phyloP scores from a whole-genome alignment of 2,329 filamentous ascomycete species.

The Aspergillus quadricinctus region DNA sequence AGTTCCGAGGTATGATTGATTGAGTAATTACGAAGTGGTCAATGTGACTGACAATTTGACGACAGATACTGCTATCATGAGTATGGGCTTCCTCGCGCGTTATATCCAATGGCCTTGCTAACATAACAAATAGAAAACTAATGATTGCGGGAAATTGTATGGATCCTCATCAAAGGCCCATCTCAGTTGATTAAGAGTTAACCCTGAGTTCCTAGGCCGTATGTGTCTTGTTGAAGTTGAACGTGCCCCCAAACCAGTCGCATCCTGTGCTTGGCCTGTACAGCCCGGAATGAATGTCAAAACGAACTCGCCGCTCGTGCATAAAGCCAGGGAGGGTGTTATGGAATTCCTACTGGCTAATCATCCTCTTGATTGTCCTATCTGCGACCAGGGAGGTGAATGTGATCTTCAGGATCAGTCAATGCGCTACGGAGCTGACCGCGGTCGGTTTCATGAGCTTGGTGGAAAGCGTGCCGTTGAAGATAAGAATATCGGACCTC shows the following conservation, averaged over 20 bases:
- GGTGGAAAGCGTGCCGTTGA: conserved; percentile 95
- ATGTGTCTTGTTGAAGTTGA: conserved; percentile 99
- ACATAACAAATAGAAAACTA: conserved; percentile 64
- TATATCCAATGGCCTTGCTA: conserved; percentile 18
- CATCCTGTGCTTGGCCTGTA: conserved; percentile 97
- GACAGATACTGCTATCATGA: conserved; percentile 97
- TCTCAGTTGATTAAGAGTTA: background rate
- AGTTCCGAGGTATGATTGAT: conserved; percentile 65
- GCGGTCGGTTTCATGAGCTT: conserved; percentile 94
- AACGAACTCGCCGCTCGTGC: conserved; percentile 90
- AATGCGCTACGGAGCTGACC: conserved; percentile 95
- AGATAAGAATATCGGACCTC: conserved; percentile 97
- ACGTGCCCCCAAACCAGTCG: conserved; percentile 90
- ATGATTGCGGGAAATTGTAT: conserved; percentile 97
- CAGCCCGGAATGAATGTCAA: conserved; percentile 99
- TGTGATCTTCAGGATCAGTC: conserved; percentile 99
- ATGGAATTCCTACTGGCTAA: conserved; percentile 99
- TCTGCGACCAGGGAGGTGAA: conserved; percentile 98
- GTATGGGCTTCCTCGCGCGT: conserved; percentile 52
- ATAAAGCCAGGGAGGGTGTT: conserved; percentile 97
- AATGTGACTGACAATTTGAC: conserved; percentile 27
- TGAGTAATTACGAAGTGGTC: background rate
- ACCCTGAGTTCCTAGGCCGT: conserved; percentile 48
- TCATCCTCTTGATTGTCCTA: conserved; percentile 91
- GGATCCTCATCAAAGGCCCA: conserved; percentile 7